These are phyloP conservation scores for Rhodomyrtus psidioides DNA, from an alignment of 441 rosid genomes.

Conservation along the genomic window DNA sequence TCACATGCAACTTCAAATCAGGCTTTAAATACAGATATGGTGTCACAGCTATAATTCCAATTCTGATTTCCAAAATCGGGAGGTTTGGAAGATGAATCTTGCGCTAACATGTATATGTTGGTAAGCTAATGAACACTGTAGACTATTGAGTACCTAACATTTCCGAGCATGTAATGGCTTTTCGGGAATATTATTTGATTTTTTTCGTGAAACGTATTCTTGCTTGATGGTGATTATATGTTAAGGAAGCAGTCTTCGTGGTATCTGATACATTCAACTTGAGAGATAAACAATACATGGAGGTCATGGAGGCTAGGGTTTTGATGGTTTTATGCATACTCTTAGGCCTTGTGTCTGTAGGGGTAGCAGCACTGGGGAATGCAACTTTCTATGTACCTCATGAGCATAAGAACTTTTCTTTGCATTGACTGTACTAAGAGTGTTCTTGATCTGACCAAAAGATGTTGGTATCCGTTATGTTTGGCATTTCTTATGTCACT, in stretches of 20 bases:
- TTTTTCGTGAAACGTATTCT: not conserved
- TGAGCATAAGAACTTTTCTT: slow-evolving; percentile 3
- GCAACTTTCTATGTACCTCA: slow-evolving; percentile 15
- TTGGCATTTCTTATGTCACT: not conserved
- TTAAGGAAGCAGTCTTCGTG: not conserved
- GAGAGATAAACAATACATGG: not conserved
- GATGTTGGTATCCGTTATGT: not conserved
- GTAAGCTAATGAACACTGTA: not conserved
- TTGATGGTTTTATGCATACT: not conserved
- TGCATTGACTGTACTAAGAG: not conserved
- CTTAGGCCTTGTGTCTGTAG: not conserved
- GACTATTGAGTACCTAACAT: not conserved
- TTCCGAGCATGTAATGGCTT: not conserved
- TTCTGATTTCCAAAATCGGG: not conserved
- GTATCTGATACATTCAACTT: not conserved
- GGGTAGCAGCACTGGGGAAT: slow-evolving; percentile 8
- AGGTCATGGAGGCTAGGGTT: not conserved
- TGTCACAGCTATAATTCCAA: not conserved
- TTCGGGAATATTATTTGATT: not conserved
- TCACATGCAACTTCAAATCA: not conserved
- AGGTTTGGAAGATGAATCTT: not conserved
- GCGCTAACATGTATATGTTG: not conserved
- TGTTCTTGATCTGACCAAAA: not conserved
- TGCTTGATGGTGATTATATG: not conserved
- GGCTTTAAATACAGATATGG: not conserved